These are phyloP conservation scores for Leccinum incarnatum DNA, from an alignment of 768 basidiomycete species.

Conservation along the genomic window DNA sequence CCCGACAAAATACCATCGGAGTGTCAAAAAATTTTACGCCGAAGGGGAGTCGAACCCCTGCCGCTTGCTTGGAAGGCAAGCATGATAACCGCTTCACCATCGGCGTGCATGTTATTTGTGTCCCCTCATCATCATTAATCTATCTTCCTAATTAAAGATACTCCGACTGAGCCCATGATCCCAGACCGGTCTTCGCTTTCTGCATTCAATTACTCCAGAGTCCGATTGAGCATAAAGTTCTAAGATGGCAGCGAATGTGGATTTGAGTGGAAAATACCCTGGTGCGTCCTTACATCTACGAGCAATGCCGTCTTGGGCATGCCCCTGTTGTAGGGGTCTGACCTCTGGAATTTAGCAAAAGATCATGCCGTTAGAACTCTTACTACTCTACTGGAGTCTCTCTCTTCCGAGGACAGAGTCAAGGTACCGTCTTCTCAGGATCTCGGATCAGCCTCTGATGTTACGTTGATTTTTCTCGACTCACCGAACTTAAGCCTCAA, in stretches of 20 bases:
- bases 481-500: slow-evolving; percentile 51
- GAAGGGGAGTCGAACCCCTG: slow-evolving; percentile 79
- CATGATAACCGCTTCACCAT: slow-evolving; percentile 94
- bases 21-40: slow-evolving; percentile 27
- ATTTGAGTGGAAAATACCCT: slow-evolving; percentile 21
- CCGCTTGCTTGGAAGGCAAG: slow-evolving; percentile 84
- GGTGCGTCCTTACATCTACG: slow-evolving; percentile 10
- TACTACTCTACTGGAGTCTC: slow-evolving; percentile 44
- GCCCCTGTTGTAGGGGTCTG: neutral
- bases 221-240: neutral
- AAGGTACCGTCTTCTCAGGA: slow-evolving; percentile 42
- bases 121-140: too few species aligned
- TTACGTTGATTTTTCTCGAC: neutral
- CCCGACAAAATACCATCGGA: too few species aligned
- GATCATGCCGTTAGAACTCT: slow-evolving; percentile 56
- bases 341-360: slow-evolving; percentile 36
- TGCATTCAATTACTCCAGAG: neutral
- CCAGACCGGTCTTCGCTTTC: neutral
- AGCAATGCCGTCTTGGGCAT: neutral
- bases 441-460: neutral
- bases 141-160: neutral
- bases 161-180: neutral
- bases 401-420: slow-evolving; percentile 47
- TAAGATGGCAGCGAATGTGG: slow-evolving; percentile 6
- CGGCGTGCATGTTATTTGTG: slow-evolving; percentile 32